Evolutionary conservation across 768 basidiomycete species (phyloP).

Genomic region (Candolleomyces eurysporus): DNA sequence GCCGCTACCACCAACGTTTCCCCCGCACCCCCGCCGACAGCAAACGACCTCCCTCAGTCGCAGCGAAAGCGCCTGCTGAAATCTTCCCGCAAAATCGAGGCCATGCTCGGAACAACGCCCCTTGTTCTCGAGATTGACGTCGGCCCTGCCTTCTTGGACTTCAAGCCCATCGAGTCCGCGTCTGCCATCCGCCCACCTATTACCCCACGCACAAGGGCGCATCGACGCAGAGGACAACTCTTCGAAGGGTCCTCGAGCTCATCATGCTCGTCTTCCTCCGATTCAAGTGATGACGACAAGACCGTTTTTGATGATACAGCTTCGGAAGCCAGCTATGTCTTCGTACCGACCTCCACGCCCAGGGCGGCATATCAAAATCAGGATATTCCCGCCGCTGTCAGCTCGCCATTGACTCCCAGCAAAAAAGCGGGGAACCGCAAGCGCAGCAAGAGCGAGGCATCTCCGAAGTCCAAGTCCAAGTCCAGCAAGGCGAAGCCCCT

Average conservation of each 20-base stretch:
- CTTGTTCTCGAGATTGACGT: slow-evolving; percentile 28
- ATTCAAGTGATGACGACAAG: slow-evolving; percentile 1
- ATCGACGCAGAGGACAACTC: slow-evolving; percentile 12
- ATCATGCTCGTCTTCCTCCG: slow-evolving; percentile 3
- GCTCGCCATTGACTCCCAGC: neutral
- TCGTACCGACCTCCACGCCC: slow-evolving; percentile 14
- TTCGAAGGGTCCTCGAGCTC: slow-evolving; percentile 8
- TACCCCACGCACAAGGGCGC: slow-evolving; percentile 10
- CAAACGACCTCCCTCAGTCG: slow-evolving; percentile 42
- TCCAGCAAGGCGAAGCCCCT: slow-evolving; percentile 1
- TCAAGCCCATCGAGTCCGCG: neutral
- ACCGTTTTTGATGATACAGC: slow-evolving; percentile 11
- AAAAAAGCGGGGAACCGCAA: slow-evolving; percentile 1
- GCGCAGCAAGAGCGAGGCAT: slow-evolving; percentile 5
- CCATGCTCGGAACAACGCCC: slow-evolving; percentile 48
- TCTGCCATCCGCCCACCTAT: slow-evolving; percentile 2
- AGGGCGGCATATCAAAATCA: slow-evolving; percentile 2
- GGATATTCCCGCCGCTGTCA: slow-evolving; percentile 13
- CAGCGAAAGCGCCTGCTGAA: slow-evolving; percentile 56
- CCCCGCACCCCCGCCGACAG: slow-evolving; percentile 41
- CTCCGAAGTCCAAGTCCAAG: neutral
- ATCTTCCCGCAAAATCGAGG: slow-evolving; percentile 55
- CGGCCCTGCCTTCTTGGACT: neutral
- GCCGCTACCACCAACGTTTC: neutral
- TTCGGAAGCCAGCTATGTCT: slow-evolving; percentile 13